Evolutionary conservation across 441 rosid species (phyloP).

Genomic region (Raphanus hybrid): DNA sequence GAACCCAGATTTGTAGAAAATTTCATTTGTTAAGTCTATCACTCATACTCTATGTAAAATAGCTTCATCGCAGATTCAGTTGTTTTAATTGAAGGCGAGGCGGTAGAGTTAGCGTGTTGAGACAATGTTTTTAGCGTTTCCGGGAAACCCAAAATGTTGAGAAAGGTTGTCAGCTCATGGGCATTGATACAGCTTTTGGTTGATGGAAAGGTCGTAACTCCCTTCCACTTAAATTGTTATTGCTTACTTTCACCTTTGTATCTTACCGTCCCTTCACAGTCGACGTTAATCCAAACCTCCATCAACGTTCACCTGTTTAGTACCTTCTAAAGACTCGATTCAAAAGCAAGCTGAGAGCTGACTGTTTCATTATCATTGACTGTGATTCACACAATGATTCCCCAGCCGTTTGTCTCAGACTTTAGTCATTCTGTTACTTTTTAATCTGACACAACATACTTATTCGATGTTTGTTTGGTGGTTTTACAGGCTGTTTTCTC

Average conservation of each 20-base stretch:
- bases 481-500: neutral
- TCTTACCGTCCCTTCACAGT: neutral
- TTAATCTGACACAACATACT: neutral
- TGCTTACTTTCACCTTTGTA: neutral
- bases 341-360: neutral
- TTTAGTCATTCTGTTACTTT: neutral
- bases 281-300: neutral
- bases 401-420: neutral
- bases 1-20: too few relatives aligned
- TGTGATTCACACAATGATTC: neutral
- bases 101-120: too few relatives aligned
- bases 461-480: neutral
- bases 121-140: too few relatives aligned
- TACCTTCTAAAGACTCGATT: neutral
- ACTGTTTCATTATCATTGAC: neutral
- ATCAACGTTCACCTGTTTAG: neutral
- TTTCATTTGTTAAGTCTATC: too few relatives aligned
- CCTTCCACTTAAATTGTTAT: neutral
- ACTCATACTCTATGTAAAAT: neutral
- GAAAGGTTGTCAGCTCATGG: too few relatives aligned
- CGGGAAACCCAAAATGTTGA: too few relatives aligned
- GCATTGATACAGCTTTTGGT: neutral
- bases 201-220: neutral
- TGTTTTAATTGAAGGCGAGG: neutral
- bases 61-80: neutral